Evolutionary conservation across 225 moss, liverwort and hornwort genomes (phyloP).

Genomic region (Sphagnum tenellum): DNA sequence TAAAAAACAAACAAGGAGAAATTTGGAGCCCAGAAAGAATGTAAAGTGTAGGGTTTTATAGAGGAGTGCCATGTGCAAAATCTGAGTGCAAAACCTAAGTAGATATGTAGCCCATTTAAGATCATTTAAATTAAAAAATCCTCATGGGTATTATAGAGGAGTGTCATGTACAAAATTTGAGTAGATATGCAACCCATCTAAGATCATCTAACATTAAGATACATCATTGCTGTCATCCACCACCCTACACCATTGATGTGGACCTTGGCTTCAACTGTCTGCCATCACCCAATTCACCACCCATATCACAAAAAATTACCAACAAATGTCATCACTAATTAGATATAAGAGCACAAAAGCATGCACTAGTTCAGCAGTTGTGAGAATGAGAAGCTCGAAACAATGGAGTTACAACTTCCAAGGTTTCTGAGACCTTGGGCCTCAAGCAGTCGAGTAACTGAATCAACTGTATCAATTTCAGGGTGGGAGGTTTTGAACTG

Average conservation of each 20-base stretch:
- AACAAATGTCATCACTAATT: too few species aligned
- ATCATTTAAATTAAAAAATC: too few species aligned
- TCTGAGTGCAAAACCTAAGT: too few species aligned
- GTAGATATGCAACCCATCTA: too few species aligned
- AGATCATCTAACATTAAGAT: neutral
- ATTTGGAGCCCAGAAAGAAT: too few species aligned
- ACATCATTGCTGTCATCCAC: conserved; percentile 56
- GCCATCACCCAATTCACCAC: conserved; percentile 5
- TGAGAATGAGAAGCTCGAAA: neutral
- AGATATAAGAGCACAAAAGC: neutral
- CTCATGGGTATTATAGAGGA: too few species aligned
- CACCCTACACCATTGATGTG: conserved; percentile 52
- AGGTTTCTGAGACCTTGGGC: conserved; percentile 54
- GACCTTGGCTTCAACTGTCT: conserved; percentile 70
- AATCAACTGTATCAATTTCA: conserved; percentile 53
- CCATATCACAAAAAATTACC: too few species aligned
- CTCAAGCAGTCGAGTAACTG: conserved; percentile 51
- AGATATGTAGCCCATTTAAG: too few species aligned
- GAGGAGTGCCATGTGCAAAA: too few species aligned
- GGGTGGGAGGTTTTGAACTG: conserved; percentile 58
- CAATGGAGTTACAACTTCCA: conserved; percentile 21
- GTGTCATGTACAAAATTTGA: too few species aligned
- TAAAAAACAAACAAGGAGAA: too few species aligned
- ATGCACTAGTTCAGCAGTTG: neutral
- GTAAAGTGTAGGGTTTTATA: too few species aligned